Evolutionary conservation across 148 eudicot species (phyloP), one percentile per base, ranked within the genome.

Genomic region (Polygonum maritimum): DNA sequence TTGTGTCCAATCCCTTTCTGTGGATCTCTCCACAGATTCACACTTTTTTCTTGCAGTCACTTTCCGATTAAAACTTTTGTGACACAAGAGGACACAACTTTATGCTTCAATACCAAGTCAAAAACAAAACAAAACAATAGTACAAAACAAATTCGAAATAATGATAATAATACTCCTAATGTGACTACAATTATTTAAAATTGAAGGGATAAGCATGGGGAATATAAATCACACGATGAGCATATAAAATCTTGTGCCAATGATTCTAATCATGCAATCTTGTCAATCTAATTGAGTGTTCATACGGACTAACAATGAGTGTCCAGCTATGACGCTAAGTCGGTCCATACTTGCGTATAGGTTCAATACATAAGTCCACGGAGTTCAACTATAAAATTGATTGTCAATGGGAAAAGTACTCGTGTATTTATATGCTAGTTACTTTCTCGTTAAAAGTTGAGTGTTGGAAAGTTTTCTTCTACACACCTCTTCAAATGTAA

Each of bases 131-230:
- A 2, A n/a, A 51, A 51, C 5, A 13, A 41, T 41, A 41, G 45
- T 5, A 51, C 18, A 26, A 44, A 44, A 1, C 47, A 44, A 44
- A 44, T 44, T 44, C 47, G 7, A 44, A 51, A 51, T 57, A 57
- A 57, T 67, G 38, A 44, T 67, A 51, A 51, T 57, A 57, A 57
- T 67, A 67, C 71, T 67, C 69, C 71, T n/a, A 67, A 67, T 67
- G 71, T 67, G 15, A 67, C 71, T 31, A 67, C 71, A 67, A 35
- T 38, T n/a, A 35, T 67, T 67, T 31, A 11, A 63, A 21, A 14
- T 33, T 33, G 36, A 35, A 7, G 65, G 65, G 71, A 65, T 65
- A 65, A 65, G 71, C 71, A 65, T 65, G 35, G 71, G 71, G 44
- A 15, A 65, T 16, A 36, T 4, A 65, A 65, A 65, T 62, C 71